Evolutionary conservation across 2,329 filamentous ascomycete species (phyloP), one percentile per base, ranked within the genome.

Genomic region (Venturia nashicola): DNA sequence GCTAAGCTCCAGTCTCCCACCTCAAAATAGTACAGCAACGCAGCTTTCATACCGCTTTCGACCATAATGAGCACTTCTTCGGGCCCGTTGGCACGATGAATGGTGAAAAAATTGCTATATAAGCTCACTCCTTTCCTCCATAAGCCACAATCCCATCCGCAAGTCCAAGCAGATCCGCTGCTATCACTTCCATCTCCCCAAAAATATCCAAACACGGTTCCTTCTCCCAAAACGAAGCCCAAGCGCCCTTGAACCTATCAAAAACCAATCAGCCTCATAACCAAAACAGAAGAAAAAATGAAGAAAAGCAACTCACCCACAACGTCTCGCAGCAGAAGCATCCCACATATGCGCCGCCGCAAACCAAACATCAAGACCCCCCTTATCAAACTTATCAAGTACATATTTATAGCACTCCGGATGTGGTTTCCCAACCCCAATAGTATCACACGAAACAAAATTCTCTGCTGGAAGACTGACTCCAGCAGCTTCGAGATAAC

Each of bases 301-400:
- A 27, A 27, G 27, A 27, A 27, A 27, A 27, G 27, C 27, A 27
- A 27, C 27, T 27, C 14, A 43, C 42, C 42, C 42, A 14, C 42
- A 43, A 6, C 42, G 42, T 43, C 42, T 43, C 9, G 82, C 82
- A 5, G 81, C 80, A n/a, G 77, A 76, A 0, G 82, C 81, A 73
- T 85, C 82, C 83, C 82, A 84, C 76, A 81, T 80, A 71, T 85
- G 83, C 27, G 81, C 82, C 1, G 83, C 82, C 0, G 80, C 82
- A 69, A 84, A 84, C 82, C 82, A 84, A 57, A 76, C 76, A 65
- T 71, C 66, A 59, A 78, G 68, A 3, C 67, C 72, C 0, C 73
- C 71, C 0, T 68, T 67, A 0, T 68, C 75, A 64, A 83, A 76
- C 60, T 69, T 71, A n/a, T 75, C 74, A 42, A 79, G 70, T 5